These are phyloP conservation scores for Stereum hirsutum DNA, from an alignment of 1,284 basidiomycete genomes.

Conservation along the genomic window DNA sequence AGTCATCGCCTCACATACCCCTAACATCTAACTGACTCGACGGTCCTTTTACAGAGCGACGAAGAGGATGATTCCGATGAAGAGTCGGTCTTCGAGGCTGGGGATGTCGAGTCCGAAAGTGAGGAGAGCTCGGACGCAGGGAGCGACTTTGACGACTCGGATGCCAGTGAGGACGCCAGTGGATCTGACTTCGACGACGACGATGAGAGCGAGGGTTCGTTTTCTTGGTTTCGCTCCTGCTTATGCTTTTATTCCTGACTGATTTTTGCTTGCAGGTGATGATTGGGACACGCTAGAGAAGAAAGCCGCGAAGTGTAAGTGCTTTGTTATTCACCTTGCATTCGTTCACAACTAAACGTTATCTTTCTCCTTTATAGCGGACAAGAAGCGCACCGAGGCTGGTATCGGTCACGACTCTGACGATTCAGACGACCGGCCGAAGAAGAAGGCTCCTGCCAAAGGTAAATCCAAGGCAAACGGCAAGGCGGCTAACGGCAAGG, in stretches of 20 bases:
- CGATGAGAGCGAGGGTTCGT: slow-evolving; percentile 39
- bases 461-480: slow-evolving; percentile 28
- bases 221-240: slow-evolving; percentile 1
- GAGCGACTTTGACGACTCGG: slow-evolving; percentile 50
- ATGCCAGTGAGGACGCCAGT: slow-evolving; percentile 59
- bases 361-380: slow-evolving; percentile 36
- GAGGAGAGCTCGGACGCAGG: slow-evolving; percentile 39
- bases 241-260: slow-evolving; percentile 11
- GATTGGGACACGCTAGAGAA: slow-evolving; percentile 95
- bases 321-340: slow-evolving; percentile 14
- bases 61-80: slow-evolving; percentile 60
- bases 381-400: slow-evolving; percentile 50
- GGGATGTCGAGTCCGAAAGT: slow-evolving; percentile 34
- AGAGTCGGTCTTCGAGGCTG: slow-evolving; percentile 77
- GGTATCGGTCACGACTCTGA: slow-evolving; percentile 51
- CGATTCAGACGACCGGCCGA: slow-evolving; percentile 48
- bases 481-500: slow-evolving; percentile 27
- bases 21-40: slow-evolving; percentile 4
- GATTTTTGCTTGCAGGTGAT: slow-evolving; percentile 41
- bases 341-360: slow-evolving; percentile 1
- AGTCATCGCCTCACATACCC: slow-evolving; percentile 8
- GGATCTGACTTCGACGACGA: slow-evolving; percentile 61
- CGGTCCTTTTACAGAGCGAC: slow-evolving; percentile 39
- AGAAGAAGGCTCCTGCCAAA: slow-evolving; percentile 48
- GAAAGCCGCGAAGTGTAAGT: slow-evolving; percentile 75